phyloP scores from a whole-genome alignment of 164 flowering plant species.

The Kingdonia uniflora region DNA sequence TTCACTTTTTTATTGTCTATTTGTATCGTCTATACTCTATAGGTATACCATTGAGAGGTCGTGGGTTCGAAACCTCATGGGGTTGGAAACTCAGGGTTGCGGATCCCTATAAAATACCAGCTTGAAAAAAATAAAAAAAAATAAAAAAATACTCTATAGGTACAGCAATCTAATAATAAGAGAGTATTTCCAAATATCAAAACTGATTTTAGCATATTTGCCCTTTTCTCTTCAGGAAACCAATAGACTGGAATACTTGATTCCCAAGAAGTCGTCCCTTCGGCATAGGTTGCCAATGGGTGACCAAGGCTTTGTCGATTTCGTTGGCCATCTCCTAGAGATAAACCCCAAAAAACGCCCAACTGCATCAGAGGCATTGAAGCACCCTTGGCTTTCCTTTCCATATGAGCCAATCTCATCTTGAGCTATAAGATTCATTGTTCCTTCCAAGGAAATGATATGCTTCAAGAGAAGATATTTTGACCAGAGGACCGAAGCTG shows the following conservation, averaged over 20 bases:
- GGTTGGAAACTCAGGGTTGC: no score
- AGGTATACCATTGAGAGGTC: no score
- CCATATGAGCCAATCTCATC: slow-evolving; percentile 97
- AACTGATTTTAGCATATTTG: not conserved
- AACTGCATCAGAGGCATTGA: slow-evolving; percentile 77
- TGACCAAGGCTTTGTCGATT: slow-evolving; percentile 89
- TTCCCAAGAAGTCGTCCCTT: slow-evolving; percentile 86
- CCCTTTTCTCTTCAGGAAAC: slow-evolving; percentile 49
- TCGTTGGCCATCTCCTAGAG: slow-evolving; percentile 80
- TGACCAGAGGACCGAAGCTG: not conserved
- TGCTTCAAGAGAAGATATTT: not conserved
- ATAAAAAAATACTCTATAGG: no score
- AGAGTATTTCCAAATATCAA: not conserved
- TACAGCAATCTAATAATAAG: not conserved
- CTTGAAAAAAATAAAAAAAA: no score
- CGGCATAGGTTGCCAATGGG: slow-evolving; percentile 95
- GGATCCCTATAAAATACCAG: no score
- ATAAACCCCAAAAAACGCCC: slow-evolving; percentile 89
- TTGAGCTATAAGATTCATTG: slow-evolving; percentile 18
- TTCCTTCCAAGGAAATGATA: slow-evolving; percentile 4
- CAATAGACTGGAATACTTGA: slow-evolving; percentile 79
- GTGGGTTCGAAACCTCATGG: no score
- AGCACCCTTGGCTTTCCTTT: slow-evolving; percentile 92
- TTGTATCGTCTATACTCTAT: no score
- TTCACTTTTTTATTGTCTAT: no score